Conservation (phyloP, 1,284 basidiomycete genomes). For the Rhodofomes roseus region DNA sequence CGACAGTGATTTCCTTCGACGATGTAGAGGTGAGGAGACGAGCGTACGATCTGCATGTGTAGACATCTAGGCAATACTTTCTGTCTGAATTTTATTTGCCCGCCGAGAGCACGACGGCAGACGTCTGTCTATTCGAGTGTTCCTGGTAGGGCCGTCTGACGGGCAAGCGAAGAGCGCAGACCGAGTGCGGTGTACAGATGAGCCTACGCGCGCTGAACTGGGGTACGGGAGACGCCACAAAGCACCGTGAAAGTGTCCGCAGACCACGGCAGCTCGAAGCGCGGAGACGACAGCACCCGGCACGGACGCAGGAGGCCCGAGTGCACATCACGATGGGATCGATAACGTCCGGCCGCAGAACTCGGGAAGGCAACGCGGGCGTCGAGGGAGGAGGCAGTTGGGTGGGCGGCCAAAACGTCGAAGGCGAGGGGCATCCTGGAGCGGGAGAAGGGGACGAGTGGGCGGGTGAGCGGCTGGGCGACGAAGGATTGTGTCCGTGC, state of each 20-base stretch:
- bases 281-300: too few relatives aligned
- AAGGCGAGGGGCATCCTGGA: not conserved
- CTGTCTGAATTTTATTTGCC: too few relatives aligned
- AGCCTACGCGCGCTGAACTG: too few relatives aligned
- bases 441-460: not conserved
- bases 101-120: too few relatives aligned
- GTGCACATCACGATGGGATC: not conserved
- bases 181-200: too few relatives aligned
- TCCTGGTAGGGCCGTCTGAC: too few relatives aligned
- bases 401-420: not conserved
- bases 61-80: too few relatives aligned
- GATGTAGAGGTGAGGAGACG: not conserved
- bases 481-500: not conserved
- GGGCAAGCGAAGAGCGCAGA: too few relatives aligned
- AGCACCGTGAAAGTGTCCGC: too few relatives aligned
- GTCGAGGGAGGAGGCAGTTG: not conserved
- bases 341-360: not conserved
- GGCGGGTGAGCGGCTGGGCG: not conserved
- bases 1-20: not conserved
- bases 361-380: not conserved
- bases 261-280: too few relatives aligned
- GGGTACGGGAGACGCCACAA: too few relatives aligned
- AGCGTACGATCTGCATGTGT: slow-evolving; percentile 6
- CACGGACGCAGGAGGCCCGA: not conserved
- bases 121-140: too few relatives aligned